Base-by-base conservation (phyloP, 805 yeast species). In the Starmera caribaea region DNA sequence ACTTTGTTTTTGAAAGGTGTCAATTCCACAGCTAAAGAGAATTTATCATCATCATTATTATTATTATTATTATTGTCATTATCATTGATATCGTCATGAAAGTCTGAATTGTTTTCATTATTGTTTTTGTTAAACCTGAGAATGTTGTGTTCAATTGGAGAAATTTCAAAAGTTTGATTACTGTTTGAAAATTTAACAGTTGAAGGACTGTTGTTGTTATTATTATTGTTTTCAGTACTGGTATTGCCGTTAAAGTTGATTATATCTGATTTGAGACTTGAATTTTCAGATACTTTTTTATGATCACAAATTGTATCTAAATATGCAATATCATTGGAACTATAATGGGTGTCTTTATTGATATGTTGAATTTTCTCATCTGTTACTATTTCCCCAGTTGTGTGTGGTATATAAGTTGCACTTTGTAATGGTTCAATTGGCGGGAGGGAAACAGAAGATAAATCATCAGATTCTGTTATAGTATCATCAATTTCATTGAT, bases 1-100 rank as follows among this genome's bases (percentile, higher is more conserved):
- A 92, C 97, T 55, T 85, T 88, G 56, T 92, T 88, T 41, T 81
- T 79, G 62, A 89, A 90, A 2, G 97, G 97, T 39, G 85, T 76
- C 42, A 90, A 63, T 57, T 90, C 97, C 1, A 89, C 96, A 1
- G 96, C 84, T 27, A 87, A 61, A 3, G 88, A 83, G 47, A 68
- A 82, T 32, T 67, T 63, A 7, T 62, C 58, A 9, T 59, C 59
- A 9, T 54, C 57, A 11, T 50, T 55, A 6, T 52, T 57, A 9
- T 51, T 55, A 3, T 48, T 53, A 1, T 48, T 53, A 5, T 50
- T 46, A 8, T 38, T 30, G 11, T 32, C 34, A 16, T 30, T 24
- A 10, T 32, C 32, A n/a, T 37, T 26, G 29, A 21, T 36, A 21
- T 42, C 42, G 10, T 36, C 16, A 12, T 30, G 16, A 11, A 33